Evolutionary conservation across 164 flowering plant species (phyloP).

Genomic region (Warburgia ugandensis): DNA sequence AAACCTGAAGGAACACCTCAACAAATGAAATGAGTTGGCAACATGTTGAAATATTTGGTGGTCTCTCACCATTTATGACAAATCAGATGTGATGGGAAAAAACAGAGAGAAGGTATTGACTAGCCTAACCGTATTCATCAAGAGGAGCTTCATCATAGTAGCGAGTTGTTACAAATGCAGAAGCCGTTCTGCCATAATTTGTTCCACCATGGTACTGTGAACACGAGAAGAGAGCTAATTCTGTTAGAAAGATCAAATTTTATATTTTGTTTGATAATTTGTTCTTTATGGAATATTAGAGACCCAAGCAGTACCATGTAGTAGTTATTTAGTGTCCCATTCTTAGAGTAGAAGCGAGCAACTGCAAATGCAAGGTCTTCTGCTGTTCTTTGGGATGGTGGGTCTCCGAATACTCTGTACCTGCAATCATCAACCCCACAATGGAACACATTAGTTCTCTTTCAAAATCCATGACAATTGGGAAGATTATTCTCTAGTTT

Average conservation of each 20-base stretch:
- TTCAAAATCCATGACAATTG: too few relatives aligned
- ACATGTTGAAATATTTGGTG: neutral
- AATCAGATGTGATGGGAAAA: neutral
- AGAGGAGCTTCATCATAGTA: constrained; percentile 89
- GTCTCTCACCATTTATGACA: neutral
- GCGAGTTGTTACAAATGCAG: constrained; percentile 56
- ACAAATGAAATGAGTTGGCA: neutral
- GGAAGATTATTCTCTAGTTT: too few relatives aligned
- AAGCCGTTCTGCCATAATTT: constrained; percentile 55
- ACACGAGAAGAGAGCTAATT: neutral
- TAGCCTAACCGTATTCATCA: constrained; percentile 61
- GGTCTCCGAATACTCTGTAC: constrained; percentile 76
- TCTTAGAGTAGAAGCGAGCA: constrained; percentile 72
- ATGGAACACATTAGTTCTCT: too few relatives aligned
- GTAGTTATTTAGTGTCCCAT: constrained; percentile 68
- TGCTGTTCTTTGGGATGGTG: constrained; percentile 85
- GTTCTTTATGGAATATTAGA: neutral
- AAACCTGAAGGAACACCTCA: constrained; percentile 33
- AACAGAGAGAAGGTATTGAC: neutral
- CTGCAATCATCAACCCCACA: constrained; percentile 33
- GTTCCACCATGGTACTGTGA: constrained; percentile 73
- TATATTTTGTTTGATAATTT: neutral
- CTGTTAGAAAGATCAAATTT: neutral
- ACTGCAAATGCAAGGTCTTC: constrained; percentile 76
- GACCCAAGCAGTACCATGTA: constrained; percentile 54